Evolutionary conservation across 768 basidiomycete genomes (phyloP), one percentile per base, ranked within the genome.

Genomic region (Glaciozyma antarctica): DNA sequence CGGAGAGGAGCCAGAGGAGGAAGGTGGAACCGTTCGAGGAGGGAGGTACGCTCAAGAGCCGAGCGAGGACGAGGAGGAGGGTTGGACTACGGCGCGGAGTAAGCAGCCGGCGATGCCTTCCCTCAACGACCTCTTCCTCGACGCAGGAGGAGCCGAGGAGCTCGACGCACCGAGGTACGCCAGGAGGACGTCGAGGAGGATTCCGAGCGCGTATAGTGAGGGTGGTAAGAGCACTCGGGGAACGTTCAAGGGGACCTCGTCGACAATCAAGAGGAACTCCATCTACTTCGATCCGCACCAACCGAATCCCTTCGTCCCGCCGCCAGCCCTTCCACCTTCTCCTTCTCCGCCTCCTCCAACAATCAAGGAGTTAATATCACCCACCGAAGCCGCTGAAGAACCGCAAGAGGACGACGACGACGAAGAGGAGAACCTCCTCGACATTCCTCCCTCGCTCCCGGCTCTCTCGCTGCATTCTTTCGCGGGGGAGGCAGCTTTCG

Each of bases 391-490:
- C 2, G 16, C 17, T 21, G 47, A 48, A 24, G 47, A 48, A 2
- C 21, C 19, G 47, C 10, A 21, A 21, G 16, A 48, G 22, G 47
- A 48, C 2, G 47, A 48, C 47, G 47, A 48, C 38, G 30, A 16
- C 26, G 17, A 55, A 45, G 13, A 32, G 17, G 30, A 34, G 28
- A 52, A 43, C 38, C 60, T 61, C 30, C 60, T 68, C 54, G 56
- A 61, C 17, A 43, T 70, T 12, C 66, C 66, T 0, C 2, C 12
- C 0, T 0, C 3, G 9, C 45, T n/a, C 2, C 54, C 26, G 15
- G 69, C 69, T 17, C 24, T 66, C n/a, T 45, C 69, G 3, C 63
- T 70, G 0, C 66, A 67, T 52, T 24, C 58, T 26, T 70, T 70
- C 59, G 17, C 34, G 0, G 69, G 69, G 41, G 58, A 67, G 32